Evolutionary conservation across 2,329 filamentous ascomycete species (phyloP).

Genomic region (Claviceps humidiphila): DNA sequence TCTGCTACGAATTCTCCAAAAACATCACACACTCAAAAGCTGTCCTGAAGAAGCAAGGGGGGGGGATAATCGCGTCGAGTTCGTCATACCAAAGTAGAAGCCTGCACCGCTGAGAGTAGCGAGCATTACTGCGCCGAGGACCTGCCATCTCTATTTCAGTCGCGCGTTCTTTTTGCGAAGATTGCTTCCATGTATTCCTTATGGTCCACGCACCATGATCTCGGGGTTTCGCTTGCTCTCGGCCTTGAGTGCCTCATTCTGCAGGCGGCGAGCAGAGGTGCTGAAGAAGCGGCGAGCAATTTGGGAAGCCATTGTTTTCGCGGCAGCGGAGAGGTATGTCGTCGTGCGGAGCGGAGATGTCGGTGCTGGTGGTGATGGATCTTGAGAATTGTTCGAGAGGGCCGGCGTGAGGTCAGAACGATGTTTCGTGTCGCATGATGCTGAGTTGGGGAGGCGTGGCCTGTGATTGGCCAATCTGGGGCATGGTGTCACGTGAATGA

Average conservation of each 20-base stretch:
- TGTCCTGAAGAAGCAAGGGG: no score
- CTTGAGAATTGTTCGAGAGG: no score
- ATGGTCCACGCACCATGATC: slow-evolving; percentile 26
- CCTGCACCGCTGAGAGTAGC: slow-evolving; percentile 78
- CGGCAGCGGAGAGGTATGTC: slow-evolving; percentile 9
- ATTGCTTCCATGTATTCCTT: slow-evolving; percentile 1
- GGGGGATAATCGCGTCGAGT: not conserved
- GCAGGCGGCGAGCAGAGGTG: slow-evolving; percentile 38
- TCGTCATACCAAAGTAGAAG: slow-evolving; percentile 64
- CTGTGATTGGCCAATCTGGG: slow-evolving; percentile 1
- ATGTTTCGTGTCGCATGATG: slow-evolving; percentile 1
- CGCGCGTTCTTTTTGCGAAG: not conserved
- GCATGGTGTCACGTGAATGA: not conserved
- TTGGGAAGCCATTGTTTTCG: slow-evolving; percentile 37
- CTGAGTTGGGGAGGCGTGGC: not conserved
- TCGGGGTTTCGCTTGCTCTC: slow-evolving; percentile 43
- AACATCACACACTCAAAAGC: no score
- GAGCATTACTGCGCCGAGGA: slow-evolving; percentile 84
- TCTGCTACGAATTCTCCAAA: not conserved
- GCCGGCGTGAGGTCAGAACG: not conserved
- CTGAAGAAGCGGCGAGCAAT: slow-evolving; percentile 43
- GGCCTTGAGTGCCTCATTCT: slow-evolving; percentile 37
- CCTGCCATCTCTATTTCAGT: slow-evolving; percentile 33
- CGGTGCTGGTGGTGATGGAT: no score
- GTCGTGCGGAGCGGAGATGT: not conserved